Conservation (phyloP, 257 asterid genomes). For the Nicotiana knightiana region DNA sequence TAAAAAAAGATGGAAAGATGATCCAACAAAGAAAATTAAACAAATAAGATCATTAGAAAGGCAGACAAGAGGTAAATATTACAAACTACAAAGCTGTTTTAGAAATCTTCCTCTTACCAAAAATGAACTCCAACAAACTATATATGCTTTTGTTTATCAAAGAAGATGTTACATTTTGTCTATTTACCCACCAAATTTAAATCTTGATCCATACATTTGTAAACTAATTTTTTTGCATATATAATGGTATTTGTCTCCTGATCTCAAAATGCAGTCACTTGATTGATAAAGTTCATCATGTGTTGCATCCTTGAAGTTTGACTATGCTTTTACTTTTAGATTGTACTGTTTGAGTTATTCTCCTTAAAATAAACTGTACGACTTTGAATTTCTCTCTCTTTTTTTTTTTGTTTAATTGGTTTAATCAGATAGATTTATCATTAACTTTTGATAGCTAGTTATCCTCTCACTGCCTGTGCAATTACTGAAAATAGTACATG, state of each 20-base stretch:
- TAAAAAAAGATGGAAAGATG: neutral
- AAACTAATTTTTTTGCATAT: neutral
- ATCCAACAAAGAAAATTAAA: neutral
- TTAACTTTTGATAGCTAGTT: neutral
- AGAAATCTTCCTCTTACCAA: neutral
- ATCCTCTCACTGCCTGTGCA: neutral
- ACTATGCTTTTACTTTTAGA: neutral
- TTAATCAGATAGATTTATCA: neutral
- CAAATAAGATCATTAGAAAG: neutral
- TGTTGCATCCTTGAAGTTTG: neutral
- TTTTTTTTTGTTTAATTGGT: neutral
- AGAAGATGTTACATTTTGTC: neutral
- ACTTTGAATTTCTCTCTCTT: no score
- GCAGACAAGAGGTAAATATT: neutral
- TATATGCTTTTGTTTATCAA: neutral
- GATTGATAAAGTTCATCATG: neutral
- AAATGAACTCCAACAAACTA: neutral
- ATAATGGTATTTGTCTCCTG: neutral
- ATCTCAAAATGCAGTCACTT: neutral
- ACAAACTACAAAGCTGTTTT: neutral
- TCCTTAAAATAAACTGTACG: neutral
- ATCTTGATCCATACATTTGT: neutral
- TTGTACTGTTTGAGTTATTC: neutral
- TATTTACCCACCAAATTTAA: neutral
- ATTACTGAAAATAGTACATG: conserved; percentile 4